Evolutionary conservation across 2,329 filamentous ascomycete species (phyloP), one percentile per base, ranked within the genome.

Genomic region (Xylariaceae sp.): DNA sequence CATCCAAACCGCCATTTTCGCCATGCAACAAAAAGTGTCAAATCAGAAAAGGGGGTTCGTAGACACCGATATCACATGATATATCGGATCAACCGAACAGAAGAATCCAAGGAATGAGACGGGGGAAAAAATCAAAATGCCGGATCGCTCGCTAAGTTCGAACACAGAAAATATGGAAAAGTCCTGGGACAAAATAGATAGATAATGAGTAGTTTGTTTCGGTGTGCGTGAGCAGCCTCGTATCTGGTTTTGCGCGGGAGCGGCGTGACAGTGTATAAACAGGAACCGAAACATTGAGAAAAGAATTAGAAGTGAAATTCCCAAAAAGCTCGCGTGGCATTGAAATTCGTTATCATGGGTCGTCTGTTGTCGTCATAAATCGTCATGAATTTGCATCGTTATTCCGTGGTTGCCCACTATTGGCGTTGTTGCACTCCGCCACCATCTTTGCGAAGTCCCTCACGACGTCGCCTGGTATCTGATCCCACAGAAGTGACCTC

Each of bases 401-500:
- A 73, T 74, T 73, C 72, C 74, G 73, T 66, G 75, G 60, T 56
- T 70, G 74, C 65, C 75, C 74, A 62, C 72, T 71, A 67, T 76
- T 73, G 55, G 74, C 72, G 64, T 75, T 78, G 74, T 81, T 88
- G 75, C 83, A 88, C 70, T 95, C 89, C 62, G 89, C 86, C 66
- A 96, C 89, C 84, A 96, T 92, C 75, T 91, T 90, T 68, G 90
- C 90, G 79, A 98, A 98, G 72, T 93, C 91, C 66, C 88, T 86
- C 51, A 99, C 91, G 47, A 98, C 92, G 63, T 98, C 92, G 66
- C 86, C 84, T 14, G 95, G 93, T 66, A 98, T 93, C 74, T 93
- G 90, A 70, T 97, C 92, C 91, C 91, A 96, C 55, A 98, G 86
- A 59, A 98, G 82, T 60, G 91, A 96, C 55, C 93, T 85, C 32